phyloP scores from a whole-genome alignment of 257 asterid species.

The Agastache rugosa region DNA sequence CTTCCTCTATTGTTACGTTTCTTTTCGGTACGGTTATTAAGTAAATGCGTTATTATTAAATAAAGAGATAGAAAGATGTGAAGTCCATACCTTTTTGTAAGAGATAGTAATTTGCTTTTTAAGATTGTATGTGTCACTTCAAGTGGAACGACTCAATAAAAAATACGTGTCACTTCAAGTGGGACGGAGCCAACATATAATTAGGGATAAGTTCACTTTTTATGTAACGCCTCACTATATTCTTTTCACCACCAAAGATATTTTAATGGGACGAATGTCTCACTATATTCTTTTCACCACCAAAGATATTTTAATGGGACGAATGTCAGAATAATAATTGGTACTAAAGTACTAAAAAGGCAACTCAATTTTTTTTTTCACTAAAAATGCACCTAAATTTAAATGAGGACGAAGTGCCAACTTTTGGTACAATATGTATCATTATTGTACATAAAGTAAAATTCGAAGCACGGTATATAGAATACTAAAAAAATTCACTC shows the following conservation, averaged over 20 bases:
- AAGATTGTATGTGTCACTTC: no score
- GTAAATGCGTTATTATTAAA: no score
- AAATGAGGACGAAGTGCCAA: not conserved
- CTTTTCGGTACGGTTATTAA: no score
- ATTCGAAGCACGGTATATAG: not conserved
- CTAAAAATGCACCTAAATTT: not conserved
- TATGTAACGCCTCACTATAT: no score
- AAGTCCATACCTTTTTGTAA: no score
- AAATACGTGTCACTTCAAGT: no score
- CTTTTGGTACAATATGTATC: not conserved
- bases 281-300: no score
- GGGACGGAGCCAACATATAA: no score
- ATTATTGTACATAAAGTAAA: not conserved
- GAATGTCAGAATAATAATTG: not conserved
- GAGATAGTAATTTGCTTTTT: no score
- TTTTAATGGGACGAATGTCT: not conserved
- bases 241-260: not conserved
- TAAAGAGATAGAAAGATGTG: no score
- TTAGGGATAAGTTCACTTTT: not conserved
- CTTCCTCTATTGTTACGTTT: no score
- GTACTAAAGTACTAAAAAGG: not conserved
- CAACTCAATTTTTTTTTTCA: not conserved
- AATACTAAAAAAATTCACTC: not conserved
- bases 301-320: not conserved
- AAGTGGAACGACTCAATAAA: no score